A percentile compares a stretch with the other conserved stretches of the same genome.
Evolutionary conservation across 768 basidiomycete genomes (phyloP).

Genomic region (Cyathus striatus): DNA sequence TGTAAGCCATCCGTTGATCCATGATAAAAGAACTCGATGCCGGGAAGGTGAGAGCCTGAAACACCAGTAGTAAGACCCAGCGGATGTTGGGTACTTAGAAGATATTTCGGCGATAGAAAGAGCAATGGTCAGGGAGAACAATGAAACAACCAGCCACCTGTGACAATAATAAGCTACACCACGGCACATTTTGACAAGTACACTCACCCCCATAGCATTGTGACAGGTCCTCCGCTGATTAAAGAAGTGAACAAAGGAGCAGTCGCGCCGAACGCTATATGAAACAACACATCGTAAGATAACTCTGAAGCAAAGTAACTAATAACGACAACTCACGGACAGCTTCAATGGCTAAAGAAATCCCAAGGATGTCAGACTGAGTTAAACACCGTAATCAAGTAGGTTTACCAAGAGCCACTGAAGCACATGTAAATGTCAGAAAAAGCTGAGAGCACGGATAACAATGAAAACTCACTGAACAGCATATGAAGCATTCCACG

Average conservation of each 20-base stretch:
- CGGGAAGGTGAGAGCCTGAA: slow-evolving; percentile 52
- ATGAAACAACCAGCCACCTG: slow-evolving; percentile 49
- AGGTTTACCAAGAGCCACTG: slow-evolving; percentile 44
- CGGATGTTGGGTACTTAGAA: slow-evolving; percentile 56
- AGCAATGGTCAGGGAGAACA: slow-evolving; percentile 41
- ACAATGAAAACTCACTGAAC: slow-evolving; percentile 37
- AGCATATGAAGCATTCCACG: slow-evolving; percentile 49
- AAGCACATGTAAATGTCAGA: not conserved
- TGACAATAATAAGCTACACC: not conserved
- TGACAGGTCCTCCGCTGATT: slow-evolving; percentile 49
- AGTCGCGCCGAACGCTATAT: slow-evolving; percentile 48
- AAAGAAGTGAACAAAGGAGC: slow-evolving; percentile 53
- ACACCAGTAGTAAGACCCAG: slow-evolving; percentile 63
- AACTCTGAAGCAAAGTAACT: not conserved
- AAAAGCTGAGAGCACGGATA: not conserved
- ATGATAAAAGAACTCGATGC: slow-evolving; percentile 48
- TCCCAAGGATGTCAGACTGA: not conserved
- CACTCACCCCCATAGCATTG: slow-evolving; percentile 51
- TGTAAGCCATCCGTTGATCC: slow-evolving; percentile 68
- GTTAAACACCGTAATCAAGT: not conserved
- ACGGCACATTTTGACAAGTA: not conserved
- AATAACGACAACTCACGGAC: slow-evolving; percentile 53
- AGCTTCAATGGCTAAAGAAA: slow-evolving; percentile 54
- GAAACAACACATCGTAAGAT: not conserved
- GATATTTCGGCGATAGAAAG: slow-evolving; percentile 54